Evolutionary conservation across 192 early-diverging fungal genomes (phyloP), one percentile per base, ranked within the genome.

Genomic region (Podochytrium sp.): DNA sequence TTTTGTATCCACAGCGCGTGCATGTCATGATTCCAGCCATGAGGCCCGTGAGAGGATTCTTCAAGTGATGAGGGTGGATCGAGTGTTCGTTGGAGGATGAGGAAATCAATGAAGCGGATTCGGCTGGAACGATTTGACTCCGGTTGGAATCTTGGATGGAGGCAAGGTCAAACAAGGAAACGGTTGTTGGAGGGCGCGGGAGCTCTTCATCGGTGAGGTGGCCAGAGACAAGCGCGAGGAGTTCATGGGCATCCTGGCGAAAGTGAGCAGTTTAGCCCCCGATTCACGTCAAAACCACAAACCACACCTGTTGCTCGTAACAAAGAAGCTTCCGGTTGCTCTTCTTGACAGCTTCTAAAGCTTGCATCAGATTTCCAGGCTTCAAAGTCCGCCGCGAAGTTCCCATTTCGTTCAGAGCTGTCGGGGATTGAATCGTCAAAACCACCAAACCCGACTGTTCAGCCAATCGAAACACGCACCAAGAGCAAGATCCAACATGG

Each of bases 201-300:
- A 39, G 43, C 64, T 87, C 86, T 74, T 96, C 92, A 16, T 85
- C 81, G 20, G 88, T 87, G 7, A 95, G 71, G 27, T 87, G 86
- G 38, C 87, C 87, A 2, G 92, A 92, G 1, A 96, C 86, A 0
- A 93, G 81, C 72, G 94, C 91, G 58, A 95, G 91, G 10, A 94
- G 85, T 76, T 96, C 95, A 77, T 96, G 93, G 7, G 95, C 95
- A 70, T 96, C 95, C 83, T 96, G 89, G 42, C 42, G 18, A 35
- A 34, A 57, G 18, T n/a, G n/a, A n/a, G n/a, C n/a, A n/a, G n/a
- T n/a, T n/a, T n/a, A n/a, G n/a, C n/a, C n/a, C n/a, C 20, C 14
- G n/a, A 37, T 27, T 73, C 0, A n/a, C n/a, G n/a, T n/a, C n/a
- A n/a, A n/a, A 37, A 51, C 16, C 29, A 7, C 40, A 27, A 10